phyloP scores from a whole-genome alignment of 192 early-diverging fungal species.

The Gaertneriomyces semiglobifer region DNA sequence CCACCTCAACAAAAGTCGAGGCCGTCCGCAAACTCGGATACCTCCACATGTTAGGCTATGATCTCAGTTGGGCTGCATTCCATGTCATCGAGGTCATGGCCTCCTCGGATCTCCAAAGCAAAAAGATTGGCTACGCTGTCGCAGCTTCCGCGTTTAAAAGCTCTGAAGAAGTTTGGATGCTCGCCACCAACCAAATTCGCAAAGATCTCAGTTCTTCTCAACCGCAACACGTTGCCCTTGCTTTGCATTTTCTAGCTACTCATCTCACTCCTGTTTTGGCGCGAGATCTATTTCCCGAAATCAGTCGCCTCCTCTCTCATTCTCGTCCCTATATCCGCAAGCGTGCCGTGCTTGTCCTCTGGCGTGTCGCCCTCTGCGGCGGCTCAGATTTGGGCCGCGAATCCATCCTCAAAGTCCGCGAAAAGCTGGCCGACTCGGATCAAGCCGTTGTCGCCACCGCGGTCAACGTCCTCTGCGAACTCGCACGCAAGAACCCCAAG shows the following conservation, averaged over 20 bases:
- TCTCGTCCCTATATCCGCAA: slow-evolving; percentile 92
- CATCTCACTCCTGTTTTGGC: slow-evolving; percentile 91
- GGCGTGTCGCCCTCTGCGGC: slow-evolving; percentile 52
- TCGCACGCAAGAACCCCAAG: slow-evolving; percentile 87
- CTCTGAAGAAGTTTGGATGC: slow-evolving; percentile 94
- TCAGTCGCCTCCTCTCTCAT: slow-evolving; percentile 83
- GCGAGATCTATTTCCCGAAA: slow-evolving; percentile 80
- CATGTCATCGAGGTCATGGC: slow-evolving; percentile 97
- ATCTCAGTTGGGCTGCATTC: slow-evolving; percentile 95
- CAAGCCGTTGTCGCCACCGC: slow-evolving; percentile 91
- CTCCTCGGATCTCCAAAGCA: slow-evolving; percentile 76
- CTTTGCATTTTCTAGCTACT: slow-evolving; percentile 86
- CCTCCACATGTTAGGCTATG: slow-evolving; percentile 96
- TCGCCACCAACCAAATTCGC: slow-evolving; percentile 93
- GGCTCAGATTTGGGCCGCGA: slow-evolving; percentile 31
- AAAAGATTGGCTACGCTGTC: slow-evolving; percentile 88
- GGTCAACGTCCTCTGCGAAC: slow-evolving; percentile 95
- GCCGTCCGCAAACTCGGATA: slow-evolving; percentile 86
- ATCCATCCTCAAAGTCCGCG: slow-evolving; percentile 79
- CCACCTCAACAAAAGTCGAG: slow-evolving; percentile 81
- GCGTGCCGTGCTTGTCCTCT: slow-evolving; percentile 81
- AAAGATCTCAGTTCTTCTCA: slow-evolving; percentile 52
- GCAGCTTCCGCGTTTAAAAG: slow-evolving; percentile 85
- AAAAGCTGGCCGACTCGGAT: slow-evolving; percentile 87
- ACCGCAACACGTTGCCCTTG: slow-evolving; percentile 54